Evolutionary conservation across 2,329 filamentous ascomycete genomes (phyloP), one percentile per base, ranked within the genome.

Genomic region (Thielaviopsis punctulata): DNA sequence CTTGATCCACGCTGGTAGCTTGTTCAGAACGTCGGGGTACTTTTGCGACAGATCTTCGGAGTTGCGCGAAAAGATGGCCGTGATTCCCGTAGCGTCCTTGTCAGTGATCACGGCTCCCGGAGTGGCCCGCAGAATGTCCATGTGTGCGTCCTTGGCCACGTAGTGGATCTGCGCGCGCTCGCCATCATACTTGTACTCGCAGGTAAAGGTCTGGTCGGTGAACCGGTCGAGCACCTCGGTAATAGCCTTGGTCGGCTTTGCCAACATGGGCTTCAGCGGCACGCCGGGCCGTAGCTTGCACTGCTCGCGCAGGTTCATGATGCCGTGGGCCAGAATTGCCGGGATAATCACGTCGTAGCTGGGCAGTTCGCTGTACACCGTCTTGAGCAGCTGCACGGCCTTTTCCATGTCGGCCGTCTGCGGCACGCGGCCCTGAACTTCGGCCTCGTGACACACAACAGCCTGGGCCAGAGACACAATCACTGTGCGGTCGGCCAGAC

Each of bases 121-220:
- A 1, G 75, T 69, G 33, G 77, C 73, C 46, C 82, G 76, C 53
- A 76, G 75, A 58, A 86, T 82, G 52, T 87, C 74, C 55, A 84
- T 70, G 1, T 79, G 71, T 9, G 85, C 77, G 56, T 90, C 84
- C 56, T 87, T 86, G 4, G 89, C 82, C 27, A 96, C 87, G 59
- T 94, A 98, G 64, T 98, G 92, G 49, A 98, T 96, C 64, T 98
- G 92, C n/a, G 92, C 92, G 63, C 92, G 77, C 66, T 98, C 92
- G 48, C 92, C 92, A 61, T 98, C 92, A 62, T 98, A 98, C 66
- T 98, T 98, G 73, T 94, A 98, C 65, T 98, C 92, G 68, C 92
- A 98, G 1, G 92, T 96, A 62, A 98, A 98, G 23, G 83, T 84
- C 63, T 95, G 92, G 57, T 85, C 81, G 63, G 96, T 92, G 58